Percentiles rank a stretch among this genome's conserved stretches.
Evolutionary conservation across 805 yeast genomes (phyloP).

Genomic region (Isabelozyma pseudorhagii): DNA sequence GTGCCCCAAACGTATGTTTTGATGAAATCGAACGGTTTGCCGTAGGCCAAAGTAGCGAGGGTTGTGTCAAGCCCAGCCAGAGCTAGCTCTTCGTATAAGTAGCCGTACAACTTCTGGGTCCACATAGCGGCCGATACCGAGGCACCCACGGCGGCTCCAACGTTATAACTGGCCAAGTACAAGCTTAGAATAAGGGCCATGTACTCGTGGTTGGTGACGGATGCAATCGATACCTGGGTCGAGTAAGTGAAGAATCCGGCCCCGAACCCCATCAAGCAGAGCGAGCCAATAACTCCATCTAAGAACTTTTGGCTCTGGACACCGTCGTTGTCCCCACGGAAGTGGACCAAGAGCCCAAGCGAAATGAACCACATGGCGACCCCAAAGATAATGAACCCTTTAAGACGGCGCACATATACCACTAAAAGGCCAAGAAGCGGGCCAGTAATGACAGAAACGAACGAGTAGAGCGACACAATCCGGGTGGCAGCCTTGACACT

Average conservation of each 20-base stretch:
- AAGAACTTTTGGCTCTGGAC: constrained; percentile 23
- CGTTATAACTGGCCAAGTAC: constrained; percentile 53
- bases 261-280: constrained; percentile 66
- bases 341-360: constrained; percentile 57
- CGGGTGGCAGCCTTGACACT: constrained; percentile 62
- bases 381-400: constrained; percentile 61
- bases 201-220: constrained; percentile 58
- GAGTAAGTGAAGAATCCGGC: constrained; percentile 71
- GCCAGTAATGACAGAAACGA: constrained; percentile 62
- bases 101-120: constrained; percentile 55
- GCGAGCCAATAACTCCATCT: constrained; percentile 62
- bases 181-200: constrained; percentile 62
- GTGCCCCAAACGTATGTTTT: constrained; percentile 66
- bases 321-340: constrained; percentile 48
- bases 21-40: constrained; percentile 52
- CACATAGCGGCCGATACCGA: constrained; percentile 70
- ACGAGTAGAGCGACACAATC: constrained; percentile 59
- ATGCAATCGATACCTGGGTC: constrained; percentile 57
- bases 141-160: constrained; percentile 64
- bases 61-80: constrained; percentile 21
- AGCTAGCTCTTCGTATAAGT: constrained; percentile 31
- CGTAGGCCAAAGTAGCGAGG: constrained; percentile 46
- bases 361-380: constrained; percentile 55
- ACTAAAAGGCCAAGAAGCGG: constrained; percentile 53
- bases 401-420: constrained; percentile 49